Evolutionary conservation across 2,329 filamentous ascomycete species (phyloP).

Genomic region (Sordariomycetes sp.): DNA sequence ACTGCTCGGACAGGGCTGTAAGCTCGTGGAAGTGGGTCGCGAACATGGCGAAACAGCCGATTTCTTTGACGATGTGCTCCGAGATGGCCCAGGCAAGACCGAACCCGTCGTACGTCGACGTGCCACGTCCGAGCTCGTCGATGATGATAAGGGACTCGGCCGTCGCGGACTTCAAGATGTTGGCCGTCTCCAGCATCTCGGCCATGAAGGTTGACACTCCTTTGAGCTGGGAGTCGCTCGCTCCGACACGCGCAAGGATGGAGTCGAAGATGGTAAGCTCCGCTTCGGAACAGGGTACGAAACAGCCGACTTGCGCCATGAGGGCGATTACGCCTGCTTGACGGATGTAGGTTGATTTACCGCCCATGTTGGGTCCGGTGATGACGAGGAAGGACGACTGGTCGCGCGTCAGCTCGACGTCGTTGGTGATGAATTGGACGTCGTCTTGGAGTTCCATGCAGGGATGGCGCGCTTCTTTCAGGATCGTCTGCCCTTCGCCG

Average conservation of each 20-base stretch:
- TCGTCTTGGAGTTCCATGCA: constrained; percentile 99
- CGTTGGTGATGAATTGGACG: constrained; percentile 96
- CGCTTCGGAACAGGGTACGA: constrained; percentile 84
- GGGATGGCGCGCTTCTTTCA: constrained; percentile 91
- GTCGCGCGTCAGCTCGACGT: constrained; percentile 71
- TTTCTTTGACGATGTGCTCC: constrained; percentile 93
- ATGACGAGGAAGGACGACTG: constrained; percentile 90
- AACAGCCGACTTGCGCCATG: constrained; percentile 95
- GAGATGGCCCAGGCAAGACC: constrained; percentile 99
- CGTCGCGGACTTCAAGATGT: constrained; percentile 95
- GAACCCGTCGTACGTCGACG: constrained; percentile 96
- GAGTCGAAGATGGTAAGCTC: constrained; percentile 95
- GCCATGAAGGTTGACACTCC: constrained; percentile 99
- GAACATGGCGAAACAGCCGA: constrained; percentile 89
- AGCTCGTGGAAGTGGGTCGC: constrained; percentile 98
- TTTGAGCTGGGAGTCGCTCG: constrained; percentile 93
- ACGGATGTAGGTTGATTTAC: constrained; percentile 96
- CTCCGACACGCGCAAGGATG: constrained; percentile 90
- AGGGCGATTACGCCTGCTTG: constrained; percentile 95
- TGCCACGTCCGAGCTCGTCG: constrained; percentile 92
- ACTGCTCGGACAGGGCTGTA: constrained; percentile 79
- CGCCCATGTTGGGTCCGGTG: constrained; percentile 97
- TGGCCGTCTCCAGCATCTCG: constrained; percentile 97
- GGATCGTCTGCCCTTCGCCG: constrained; percentile 76
- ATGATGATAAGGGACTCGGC: constrained; percentile 96